Evolutionary conservation across 345 rosid species (phyloP).

Genomic region (Stellera chamaejasme): DNA sequence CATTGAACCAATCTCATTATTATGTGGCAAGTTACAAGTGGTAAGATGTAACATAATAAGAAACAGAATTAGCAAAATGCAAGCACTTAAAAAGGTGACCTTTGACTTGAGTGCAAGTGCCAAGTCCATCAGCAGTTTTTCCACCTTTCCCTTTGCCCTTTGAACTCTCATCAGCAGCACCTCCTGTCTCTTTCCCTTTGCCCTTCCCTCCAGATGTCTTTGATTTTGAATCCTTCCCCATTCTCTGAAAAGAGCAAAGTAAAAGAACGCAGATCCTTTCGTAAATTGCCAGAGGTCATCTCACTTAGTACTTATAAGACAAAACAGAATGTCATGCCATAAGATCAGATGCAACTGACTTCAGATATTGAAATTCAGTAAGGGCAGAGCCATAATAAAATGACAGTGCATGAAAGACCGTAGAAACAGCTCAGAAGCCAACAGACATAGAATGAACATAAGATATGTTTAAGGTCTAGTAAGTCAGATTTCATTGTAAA

Average conservation of each 20-base stretch:
- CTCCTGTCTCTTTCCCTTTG: constrained; percentile 74
- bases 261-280: neutral
- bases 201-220: constrained; percentile 68
- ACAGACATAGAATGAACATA: neutral
- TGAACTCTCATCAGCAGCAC: constrained; percentile 60
- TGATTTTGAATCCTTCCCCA: constrained; percentile 65
- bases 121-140: constrained; percentile 80
- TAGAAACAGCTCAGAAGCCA: no score
- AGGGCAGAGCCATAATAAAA: neutral
- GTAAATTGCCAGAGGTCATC: no score
- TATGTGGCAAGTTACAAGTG: neutral
- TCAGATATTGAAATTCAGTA: no score
- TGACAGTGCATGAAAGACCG: no score
- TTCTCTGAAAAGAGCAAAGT: constrained; percentile 11
- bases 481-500: no score
- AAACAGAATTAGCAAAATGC: neutral
- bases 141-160: constrained; percentile 96
- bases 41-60: neutral
- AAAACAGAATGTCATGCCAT: no score
- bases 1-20: neutral
- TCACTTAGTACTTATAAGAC: no score
- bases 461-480: neutral
- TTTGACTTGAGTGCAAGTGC: constrained; percentile 96
- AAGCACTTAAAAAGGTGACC: constrained; percentile 27
- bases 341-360: no score